A percentile compares a stretch with the other conserved stretches of the same genome.
phyloP scores from a whole-genome alignment of 163 green algal genomes.

The Chlamydomonas reinhardtii region DNA sequence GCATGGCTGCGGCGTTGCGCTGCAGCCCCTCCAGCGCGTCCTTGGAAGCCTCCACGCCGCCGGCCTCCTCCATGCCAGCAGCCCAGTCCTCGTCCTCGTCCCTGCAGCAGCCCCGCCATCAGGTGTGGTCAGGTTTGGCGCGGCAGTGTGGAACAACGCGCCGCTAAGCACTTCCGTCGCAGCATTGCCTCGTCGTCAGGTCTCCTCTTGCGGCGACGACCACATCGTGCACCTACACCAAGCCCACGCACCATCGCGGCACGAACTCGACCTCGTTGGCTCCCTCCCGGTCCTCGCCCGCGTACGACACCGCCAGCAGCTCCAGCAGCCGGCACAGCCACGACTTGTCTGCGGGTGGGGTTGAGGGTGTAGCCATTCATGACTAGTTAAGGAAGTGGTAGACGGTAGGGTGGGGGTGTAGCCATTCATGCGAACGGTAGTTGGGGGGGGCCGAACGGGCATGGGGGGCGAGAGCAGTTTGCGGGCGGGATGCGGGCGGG shows the following conservation, averaged over 20 bases:
- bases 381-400: no score
- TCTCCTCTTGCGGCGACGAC: no score
- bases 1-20: neutral
- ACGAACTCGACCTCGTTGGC: slow-evolving; percentile 46
- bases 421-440: neutral
- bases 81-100: slow-evolving; percentile 43
- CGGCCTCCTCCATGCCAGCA: slow-evolving; percentile 26
- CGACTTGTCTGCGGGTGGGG: slow-evolving; percentile 7
- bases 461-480: neutral
- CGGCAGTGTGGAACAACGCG: no score
- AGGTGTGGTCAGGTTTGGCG: neutral
- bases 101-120: neutral
- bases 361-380: no score
- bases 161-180: no score
- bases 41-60: slow-evolving; percentile 28
- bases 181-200: no score
- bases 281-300: slow-evolving; percentile 38
- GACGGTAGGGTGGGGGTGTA: no score
- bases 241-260: slow-evolving; percentile 16
- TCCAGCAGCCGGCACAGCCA: slow-evolving; percentile 17
- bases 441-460: no score
- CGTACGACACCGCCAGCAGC: slow-evolving; percentile 33
- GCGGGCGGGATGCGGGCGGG: no score
- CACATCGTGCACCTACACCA: no score
- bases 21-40: slow-evolving; percentile 23